Percentiles rank a stretch among this genome's conserved stretches.
Conservation (phyloP, 148 eudicot genomes). For the Vaccinium myrtillus region DNA sequence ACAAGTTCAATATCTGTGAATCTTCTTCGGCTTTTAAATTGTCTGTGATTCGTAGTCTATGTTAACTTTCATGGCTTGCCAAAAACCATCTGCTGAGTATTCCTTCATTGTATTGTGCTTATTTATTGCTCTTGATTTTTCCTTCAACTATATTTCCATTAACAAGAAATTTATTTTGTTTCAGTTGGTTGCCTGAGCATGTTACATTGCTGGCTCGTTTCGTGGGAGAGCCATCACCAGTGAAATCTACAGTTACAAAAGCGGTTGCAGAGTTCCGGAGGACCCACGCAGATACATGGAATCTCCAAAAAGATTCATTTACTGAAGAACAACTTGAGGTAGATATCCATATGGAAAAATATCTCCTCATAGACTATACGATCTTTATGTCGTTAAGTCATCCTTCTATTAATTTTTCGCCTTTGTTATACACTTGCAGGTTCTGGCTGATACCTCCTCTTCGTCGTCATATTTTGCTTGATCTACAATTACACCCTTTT, state of each 20-base stretch:
- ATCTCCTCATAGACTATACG: background rate
- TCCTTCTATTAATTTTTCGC: conserved; percentile 7
- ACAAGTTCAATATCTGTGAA: background rate
- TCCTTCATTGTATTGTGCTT: background rate
- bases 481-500: conserved; percentile 14
- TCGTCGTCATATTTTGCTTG: conserved; percentile 94
- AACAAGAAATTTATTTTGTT: conserved; percentile 18
- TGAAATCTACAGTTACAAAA: conserved; percentile 90
- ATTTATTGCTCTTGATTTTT: background rate
- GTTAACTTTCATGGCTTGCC: background rate
- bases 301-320: conserved; percentile 82
- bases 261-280: conserved; percentile 97
- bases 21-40: conserved; percentile 4
- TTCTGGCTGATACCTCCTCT: conserved; percentile 93
- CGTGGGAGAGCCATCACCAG: conserved; percentile 80
- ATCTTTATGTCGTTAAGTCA: background rate
- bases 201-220: conserved; percentile 78
- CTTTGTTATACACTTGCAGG: conserved; percentile 44
- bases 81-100: background rate
- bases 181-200: conserved; percentile 92
- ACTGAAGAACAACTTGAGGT: conserved; percentile 98
- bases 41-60: background rate
- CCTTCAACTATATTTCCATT: background rate
- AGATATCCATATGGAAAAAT: conserved; percentile 3
- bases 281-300: conserved; percentile 98